phyloP scores from a whole-genome alignment of 1,284 basidiomycete genomes.

The Ustilago loliicola region DNA sequence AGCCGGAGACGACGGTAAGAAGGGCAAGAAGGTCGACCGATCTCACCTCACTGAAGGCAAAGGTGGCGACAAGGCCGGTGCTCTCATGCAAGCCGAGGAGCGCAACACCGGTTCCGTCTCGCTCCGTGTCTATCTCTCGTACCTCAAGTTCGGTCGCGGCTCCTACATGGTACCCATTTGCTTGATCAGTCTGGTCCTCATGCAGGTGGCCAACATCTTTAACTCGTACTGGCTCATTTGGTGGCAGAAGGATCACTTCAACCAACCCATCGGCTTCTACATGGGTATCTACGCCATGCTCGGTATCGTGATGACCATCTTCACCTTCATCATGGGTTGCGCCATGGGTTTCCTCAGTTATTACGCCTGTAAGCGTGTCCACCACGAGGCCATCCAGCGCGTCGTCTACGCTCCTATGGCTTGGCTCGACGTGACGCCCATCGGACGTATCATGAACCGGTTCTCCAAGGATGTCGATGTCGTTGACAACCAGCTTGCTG shows the following conservation, averaged over 20 bases:
- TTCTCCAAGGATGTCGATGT: constrained; percentile 83
- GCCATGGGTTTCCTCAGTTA: constrained; percentile 77
- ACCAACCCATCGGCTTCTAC: constrained; percentile 75
- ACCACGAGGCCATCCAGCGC: constrained; percentile 75
- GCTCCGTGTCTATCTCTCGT: constrained; percentile 77
- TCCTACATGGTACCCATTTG: constrained; percentile 76
- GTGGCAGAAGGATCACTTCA: constrained; percentile 76
- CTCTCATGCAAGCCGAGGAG: constrained; percentile 64
- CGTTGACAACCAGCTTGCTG: constrained; percentile 79
- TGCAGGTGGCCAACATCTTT: constrained; percentile 76
- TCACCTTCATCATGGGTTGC: constrained; percentile 77
- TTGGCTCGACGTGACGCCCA: constrained; percentile 86
- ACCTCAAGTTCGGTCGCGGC: constrained; percentile 78
- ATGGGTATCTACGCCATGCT: constrained; percentile 80
- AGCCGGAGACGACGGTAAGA: constrained; percentile 21
- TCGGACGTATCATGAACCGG: constrained; percentile 87
- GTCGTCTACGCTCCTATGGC: constrained; percentile 79
- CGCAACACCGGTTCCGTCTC: constrained; percentile 68
- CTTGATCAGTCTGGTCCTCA: constrained; percentile 75
- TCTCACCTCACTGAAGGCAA: constrained; percentile 36
- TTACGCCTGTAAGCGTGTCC: constrained; percentile 77
- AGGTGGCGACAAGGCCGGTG: constrained; percentile 49
- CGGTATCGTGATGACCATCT: constrained; percentile 76
- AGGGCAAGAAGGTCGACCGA: constrained; percentile 47
- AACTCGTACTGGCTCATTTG: constrained; percentile 72